phyloP scores from a whole-genome alignment of 2,329 filamentous ascomycete genomes.

The Phaeoacremonium minimum region DNA sequence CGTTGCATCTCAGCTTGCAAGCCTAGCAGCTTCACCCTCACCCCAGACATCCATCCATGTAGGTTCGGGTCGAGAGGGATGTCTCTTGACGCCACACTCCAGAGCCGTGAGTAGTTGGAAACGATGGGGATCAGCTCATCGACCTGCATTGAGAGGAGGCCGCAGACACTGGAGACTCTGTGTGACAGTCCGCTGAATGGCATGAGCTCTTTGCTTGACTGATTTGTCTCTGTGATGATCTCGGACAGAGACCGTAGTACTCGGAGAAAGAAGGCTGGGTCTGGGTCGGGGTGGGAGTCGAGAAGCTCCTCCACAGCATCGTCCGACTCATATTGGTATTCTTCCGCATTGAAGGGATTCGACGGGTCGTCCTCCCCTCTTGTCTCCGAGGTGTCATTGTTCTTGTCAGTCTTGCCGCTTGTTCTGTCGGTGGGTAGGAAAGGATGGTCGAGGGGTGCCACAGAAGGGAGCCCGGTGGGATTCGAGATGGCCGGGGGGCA shows the following conservation, averaged over 20 bases:
- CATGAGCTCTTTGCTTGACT: background rate
- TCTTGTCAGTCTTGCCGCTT: background rate
- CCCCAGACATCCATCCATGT: constrained; percentile 9
- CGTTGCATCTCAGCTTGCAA: constrained; percentile 7
- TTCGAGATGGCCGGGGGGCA: background rate
- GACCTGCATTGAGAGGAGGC: constrained; percentile 2
- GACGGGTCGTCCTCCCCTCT: background rate
- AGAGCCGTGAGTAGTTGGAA: constrained; percentile 4
- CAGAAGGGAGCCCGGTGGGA: background rate
- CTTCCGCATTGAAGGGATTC: background rate
- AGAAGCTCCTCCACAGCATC: constrained; percentile 1
- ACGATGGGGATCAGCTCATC: constrained; percentile 7
- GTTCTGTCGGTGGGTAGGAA: background rate
- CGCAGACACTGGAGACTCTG: constrained; percentile 1
- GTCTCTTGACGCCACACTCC: constrained; percentile 1
- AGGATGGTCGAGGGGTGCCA: background rate
- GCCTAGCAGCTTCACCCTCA: constrained; percentile 5
- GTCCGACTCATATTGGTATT: background rate
- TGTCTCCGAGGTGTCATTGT: background rate
- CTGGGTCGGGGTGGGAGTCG: constrained; percentile 2
- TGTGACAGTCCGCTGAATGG: background rate
- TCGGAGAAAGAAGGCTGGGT: constrained; percentile 3
- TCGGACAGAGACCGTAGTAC: constrained; percentile 1
- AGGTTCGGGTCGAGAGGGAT: constrained; percentile 8
- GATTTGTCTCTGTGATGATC: constrained; percentile 5